phyloP scores from a whole-genome alignment of 495 filamentous ascomycete species.

The Pyrenopolyporus hunteri region DNA sequence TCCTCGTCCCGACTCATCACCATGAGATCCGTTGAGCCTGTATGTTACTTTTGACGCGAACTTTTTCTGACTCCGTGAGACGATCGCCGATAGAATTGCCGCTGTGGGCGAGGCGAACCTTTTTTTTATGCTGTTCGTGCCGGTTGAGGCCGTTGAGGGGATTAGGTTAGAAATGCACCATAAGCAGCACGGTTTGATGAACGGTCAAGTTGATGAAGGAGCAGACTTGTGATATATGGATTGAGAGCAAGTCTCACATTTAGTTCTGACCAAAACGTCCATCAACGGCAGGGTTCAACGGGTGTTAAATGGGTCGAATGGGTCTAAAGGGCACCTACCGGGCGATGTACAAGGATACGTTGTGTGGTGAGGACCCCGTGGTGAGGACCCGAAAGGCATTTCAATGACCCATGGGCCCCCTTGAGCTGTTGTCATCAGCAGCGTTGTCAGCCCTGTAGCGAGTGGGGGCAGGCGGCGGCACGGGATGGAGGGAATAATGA shows the following conservation, averaged over 20 bases:
- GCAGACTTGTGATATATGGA: conserved; percentile 27
- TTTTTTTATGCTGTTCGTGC: conserved; percentile 27
- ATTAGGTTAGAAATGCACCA: conserved; percentile 11
- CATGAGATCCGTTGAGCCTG: conserved; percentile 17
- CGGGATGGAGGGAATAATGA: conserved; percentile 24
- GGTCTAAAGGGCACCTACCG: conserved; percentile 25
- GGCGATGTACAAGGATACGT: conserved; percentile 26
- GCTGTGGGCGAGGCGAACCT: conserved; percentile 8
- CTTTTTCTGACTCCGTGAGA: neutral
- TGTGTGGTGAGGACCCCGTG: conserved; percentile 12
- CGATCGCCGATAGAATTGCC: conserved; percentile 1
- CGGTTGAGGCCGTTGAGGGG: conserved; percentile 3
- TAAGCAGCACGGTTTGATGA: conserved; percentile 22
- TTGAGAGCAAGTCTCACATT: conserved; percentile 29
- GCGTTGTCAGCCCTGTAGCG: conserved; percentile 29
- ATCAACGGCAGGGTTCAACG: conserved; percentile 28
- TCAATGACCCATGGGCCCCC: conserved; percentile 5
- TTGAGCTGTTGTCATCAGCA: conserved; percentile 20
- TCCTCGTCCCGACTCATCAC: conserved; percentile 36
- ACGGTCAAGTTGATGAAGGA: conserved; percentile 25
- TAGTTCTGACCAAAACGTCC: conserved; percentile 36
- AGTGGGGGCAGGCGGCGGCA: neutral
- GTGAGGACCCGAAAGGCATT: conserved; percentile 18
- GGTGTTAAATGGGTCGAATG: conserved; percentile 24
- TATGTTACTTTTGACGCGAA: neutral